Evolutionary conservation across 1,284 basidiomycete species (phyloP).

Genomic region (Taiwanofungus camphoratus): DNA sequence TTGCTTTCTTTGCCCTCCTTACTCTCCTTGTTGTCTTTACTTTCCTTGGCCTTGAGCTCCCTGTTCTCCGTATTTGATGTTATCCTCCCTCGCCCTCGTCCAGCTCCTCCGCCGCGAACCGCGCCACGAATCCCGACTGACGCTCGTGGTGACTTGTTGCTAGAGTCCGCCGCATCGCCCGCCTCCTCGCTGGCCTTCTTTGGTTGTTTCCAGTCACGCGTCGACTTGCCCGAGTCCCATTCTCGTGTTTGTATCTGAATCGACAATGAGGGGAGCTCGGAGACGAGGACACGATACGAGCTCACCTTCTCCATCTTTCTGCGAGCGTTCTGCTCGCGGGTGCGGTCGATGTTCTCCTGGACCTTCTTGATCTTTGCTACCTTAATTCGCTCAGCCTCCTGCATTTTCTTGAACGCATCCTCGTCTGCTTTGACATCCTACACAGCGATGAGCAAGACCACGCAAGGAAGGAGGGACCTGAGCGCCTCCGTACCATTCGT

Average conservation of each 20-base stretch:
- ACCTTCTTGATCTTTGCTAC: conserved; percentile 53
- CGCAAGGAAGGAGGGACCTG: not conserved
- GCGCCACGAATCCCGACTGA: conserved; percentile 24
- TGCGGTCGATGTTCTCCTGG: conserved; percentile 59
- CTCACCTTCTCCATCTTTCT: conserved; percentile 66
- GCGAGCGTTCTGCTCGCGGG: conserved; percentile 70
- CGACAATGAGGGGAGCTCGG: not conserved
- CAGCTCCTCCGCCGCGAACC: conserved; percentile 23
- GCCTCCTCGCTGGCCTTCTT: conserved; percentile 16
- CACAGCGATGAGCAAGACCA: conserved; percentile 3
- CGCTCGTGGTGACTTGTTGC: conserved; percentile 15
- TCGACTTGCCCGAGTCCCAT: conserved; percentile 75
- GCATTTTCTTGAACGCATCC: conserved; percentile 64
- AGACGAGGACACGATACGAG: no score
- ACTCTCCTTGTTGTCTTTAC: conserved; percentile 13
- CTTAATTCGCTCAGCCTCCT: conserved; percentile 53
- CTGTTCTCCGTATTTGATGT: not conserved
- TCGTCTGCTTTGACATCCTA: conserved; percentile 76
- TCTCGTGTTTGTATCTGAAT: conserved; percentile 55
- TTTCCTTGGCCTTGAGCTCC: conserved; percentile 6
- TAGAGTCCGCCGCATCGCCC: conserved; percentile 13
- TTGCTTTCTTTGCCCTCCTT: conserved; percentile 4
- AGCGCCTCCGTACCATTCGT: conserved; percentile 42
- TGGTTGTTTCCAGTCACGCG: conserved; percentile 36
- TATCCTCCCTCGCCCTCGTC: conserved; percentile 11